A percentile compares a stretch with the other conserved stretches of the same genome.
These are phyloP conservation scores for Theileria luwenshuni DNA, from an alignment of 169 alveolate species.

Conservation along the genomic window DNA sequence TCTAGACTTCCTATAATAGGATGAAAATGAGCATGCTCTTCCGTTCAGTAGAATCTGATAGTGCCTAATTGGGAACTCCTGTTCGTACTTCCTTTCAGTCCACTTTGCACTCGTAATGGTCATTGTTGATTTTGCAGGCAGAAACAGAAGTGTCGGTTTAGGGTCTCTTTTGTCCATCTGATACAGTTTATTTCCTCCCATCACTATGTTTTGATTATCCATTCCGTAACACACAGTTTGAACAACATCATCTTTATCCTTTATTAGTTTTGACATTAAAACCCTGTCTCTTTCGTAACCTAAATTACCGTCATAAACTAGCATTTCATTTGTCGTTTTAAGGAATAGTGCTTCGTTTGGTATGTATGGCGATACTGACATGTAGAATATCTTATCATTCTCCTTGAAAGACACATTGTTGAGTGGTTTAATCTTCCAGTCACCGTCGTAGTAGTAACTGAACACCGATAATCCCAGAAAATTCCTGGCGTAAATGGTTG, in stretches of 20 bases:
- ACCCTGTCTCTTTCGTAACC: slow-evolving; percentile 24
- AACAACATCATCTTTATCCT: slow-evolving; percentile 15
- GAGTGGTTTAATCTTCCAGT: slow-evolving; percentile 24
- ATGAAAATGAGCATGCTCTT: slow-evolving; percentile 27
- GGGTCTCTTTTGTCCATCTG: slow-evolving; percentile 58
- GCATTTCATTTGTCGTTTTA: slow-evolving; percentile 21
- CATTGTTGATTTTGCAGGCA: slow-evolving; percentile 5
- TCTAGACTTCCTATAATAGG: slow-evolving; percentile 33
- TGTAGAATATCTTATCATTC: slow-evolving; percentile 42
- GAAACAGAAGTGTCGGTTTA: slow-evolving; percentile 29
- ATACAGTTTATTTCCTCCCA: slow-evolving; percentile 66
- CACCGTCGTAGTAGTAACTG: slow-evolving; percentile 10
- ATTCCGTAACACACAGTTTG: slow-evolving; percentile 59
- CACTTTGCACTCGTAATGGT: slow-evolving; percentile 37
- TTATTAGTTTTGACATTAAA: neutral
- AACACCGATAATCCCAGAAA: slow-evolving; percentile 65
- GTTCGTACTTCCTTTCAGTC: slow-evolving; percentile 51
- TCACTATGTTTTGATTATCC: slow-evolving; percentile 44
- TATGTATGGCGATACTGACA: slow-evolving; percentile 41
- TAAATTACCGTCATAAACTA: slow-evolving; percentile 54
- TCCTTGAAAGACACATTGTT: slow-evolving; percentile 35
- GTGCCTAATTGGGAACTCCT: neutral
- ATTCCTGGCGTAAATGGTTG: slow-evolving; percentile 72
- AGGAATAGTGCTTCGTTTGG: slow-evolving; percentile 49
- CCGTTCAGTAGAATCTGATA: slow-evolving; percentile 27